Conservation (phyloP, 768 basidiomycete genomes). For the Cystofilobasidium ferigula region DNA sequence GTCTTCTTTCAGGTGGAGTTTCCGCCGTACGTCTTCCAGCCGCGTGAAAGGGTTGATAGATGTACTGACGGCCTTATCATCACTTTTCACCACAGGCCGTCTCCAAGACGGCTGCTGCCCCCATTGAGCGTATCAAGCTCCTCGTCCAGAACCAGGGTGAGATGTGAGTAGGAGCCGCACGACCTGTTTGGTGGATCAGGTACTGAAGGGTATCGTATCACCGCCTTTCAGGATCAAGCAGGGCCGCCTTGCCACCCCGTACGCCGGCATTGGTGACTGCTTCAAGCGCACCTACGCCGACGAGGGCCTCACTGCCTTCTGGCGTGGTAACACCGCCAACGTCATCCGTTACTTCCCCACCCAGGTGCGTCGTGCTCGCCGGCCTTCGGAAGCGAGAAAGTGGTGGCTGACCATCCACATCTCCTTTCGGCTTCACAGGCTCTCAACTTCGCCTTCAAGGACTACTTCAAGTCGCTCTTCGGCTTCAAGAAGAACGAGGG, state of each 20-base stretch:
- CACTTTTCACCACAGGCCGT: conserved; percentile 48
- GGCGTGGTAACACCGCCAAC: conserved; percentile 99
- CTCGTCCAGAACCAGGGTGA: conserved; percentile 99
- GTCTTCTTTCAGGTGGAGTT: conserved; percentile 42
- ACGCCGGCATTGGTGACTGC: conserved; percentile 92
- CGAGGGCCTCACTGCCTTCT: conserved; percentile 88
- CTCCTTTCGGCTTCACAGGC: conserved; percentile 41
- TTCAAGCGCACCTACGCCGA: conserved; percentile 84
- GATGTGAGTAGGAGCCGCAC: conserved; percentile 53
- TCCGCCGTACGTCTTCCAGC: conserved; percentile 31
- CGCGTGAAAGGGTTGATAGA: not conserved
- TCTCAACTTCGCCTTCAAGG: conserved; percentile 95
- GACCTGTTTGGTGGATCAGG: not conserved
- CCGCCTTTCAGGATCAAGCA: conserved; percentile 74
- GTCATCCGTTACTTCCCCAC: conserved; percentile 99
- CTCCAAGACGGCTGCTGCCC: conserved; percentile 96
- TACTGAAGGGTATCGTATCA: conserved; percentile 3
- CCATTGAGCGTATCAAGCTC: conserved; percentile 99
- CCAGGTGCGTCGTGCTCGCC: conserved; percentile 42
- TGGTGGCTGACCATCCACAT: not conserved
- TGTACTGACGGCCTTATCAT: not conserved
- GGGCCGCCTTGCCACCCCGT: conserved; percentile 88
- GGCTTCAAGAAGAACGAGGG: conserved; percentile 95
- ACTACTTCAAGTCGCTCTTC: conserved; percentile 97
- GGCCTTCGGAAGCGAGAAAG: too few relatives aligned